Conservation (phyloP, 75 land plant genomes). For the Picea glauca region DNA sequence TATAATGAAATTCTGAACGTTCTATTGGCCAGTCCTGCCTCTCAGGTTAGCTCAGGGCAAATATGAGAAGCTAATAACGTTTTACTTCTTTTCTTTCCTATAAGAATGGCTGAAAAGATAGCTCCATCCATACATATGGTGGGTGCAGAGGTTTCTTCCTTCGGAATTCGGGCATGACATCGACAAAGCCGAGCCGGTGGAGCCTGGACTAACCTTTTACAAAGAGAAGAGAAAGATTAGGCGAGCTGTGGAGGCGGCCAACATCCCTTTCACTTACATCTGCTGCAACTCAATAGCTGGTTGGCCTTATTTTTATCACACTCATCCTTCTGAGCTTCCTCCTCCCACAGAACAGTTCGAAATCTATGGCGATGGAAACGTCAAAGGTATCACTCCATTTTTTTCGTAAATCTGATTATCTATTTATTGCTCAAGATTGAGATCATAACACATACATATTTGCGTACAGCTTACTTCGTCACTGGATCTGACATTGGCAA, state of each 20-base stretch:
- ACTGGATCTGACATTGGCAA: constrained; percentile 18
- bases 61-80: too few relatives aligned
- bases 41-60: too few relatives aligned
- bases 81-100: too few relatives aligned
- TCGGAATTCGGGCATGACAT: constrained; percentile 25
- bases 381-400: constrained; percentile 8
- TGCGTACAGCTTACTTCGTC: neutral
- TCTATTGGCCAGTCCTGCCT: too few relatives aligned
- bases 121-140: too few relatives aligned
- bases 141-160: constrained; percentile 24
- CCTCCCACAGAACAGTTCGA: constrained; percentile 14
- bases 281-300: constrained; percentile 20
- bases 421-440: too few relatives aligned
- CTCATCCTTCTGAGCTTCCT: constrained; percentile 12
- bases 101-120: too few relatives aligned
- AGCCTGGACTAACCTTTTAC: constrained; percentile 7
- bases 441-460: too few relatives aligned
- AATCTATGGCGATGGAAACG: constrained; percentile 34
- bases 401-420: too few relatives aligned
- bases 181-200: constrained; percentile 13
- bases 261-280: constrained; percentile 28
- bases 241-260: constrained; percentile 18
- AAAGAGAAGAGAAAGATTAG: constrained; percentile 15
- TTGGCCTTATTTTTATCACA: constrained; percentile 16
- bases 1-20: too few relatives aligned